phyloP scores from a whole-genome alignment of 2,329 filamentous ascomycete genomes.

The Aspergillus sp. region DNA sequence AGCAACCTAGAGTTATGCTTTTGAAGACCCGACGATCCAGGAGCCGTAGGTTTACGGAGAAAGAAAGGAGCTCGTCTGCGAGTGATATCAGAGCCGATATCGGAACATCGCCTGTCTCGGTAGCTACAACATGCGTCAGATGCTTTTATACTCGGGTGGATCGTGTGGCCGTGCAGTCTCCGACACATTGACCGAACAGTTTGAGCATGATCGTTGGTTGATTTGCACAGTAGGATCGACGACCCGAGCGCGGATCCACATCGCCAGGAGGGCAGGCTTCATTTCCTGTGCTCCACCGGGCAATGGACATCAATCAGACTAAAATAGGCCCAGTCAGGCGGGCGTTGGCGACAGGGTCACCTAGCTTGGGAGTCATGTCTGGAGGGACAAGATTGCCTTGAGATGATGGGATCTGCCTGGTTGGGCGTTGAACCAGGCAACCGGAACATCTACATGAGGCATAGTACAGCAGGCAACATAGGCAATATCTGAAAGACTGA shows the following conservation, averaged over 20 bases:
- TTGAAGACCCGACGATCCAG: not conserved
- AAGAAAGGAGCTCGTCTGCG: not conserved
- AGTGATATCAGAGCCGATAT: not conserved
- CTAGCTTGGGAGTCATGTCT: too few relatives aligned
- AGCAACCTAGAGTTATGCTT: not conserved
- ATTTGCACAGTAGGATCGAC: not conserved
- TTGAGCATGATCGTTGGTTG: not conserved
- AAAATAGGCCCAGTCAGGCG: not conserved
- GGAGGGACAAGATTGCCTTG: not conserved
- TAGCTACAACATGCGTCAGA: not conserved
- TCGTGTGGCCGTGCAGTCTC: too few relatives aligned
- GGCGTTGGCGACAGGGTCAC: not conserved
- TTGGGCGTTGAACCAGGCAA: not conserved
- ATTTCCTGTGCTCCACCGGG: not conserved
- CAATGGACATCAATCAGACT: not conserved
- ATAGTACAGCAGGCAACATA: too few relatives aligned
- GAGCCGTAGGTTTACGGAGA: too few relatives aligned
- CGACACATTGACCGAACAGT: not conserved
- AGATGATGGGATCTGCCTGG: not conserved
- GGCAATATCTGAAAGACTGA: too few relatives aligned
- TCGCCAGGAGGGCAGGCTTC: not conserved
- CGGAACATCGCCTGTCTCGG: not conserved
- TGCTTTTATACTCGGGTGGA: not conserved
- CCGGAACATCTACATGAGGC: not conserved
- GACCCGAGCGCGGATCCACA: not conserved